Evolutionary conservation across 2,329 filamentous ascomycete species (phyloP).

Genomic region (Scedosporium boydii): DNA sequence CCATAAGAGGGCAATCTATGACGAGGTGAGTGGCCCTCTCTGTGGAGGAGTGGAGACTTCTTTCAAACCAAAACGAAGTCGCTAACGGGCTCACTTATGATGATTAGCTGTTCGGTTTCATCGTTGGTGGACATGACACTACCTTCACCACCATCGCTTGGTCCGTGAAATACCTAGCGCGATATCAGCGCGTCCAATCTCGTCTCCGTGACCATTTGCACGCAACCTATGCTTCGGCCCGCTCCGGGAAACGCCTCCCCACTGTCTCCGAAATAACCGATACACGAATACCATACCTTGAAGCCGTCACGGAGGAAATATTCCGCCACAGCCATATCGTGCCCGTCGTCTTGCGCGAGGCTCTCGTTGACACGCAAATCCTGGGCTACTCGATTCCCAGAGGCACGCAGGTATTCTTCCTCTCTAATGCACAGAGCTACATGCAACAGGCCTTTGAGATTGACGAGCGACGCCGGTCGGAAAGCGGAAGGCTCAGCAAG

Average conservation of each 20-base stretch:
- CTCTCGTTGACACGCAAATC: conserved; percentile 14
- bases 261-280: conserved; percentile 15
- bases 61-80: conserved; percentile 11
- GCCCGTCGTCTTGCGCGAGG: conserved; percentile 10
- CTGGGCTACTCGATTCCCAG: conserved; percentile 19
- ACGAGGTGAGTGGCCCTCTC: conserved; percentile 14
- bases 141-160: conserved; percentile 18
- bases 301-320: conserved; percentile 22
- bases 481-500: neutral
- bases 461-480: conserved; percentile 8
- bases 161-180: conserved; percentile 16
- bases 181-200: conserved; percentile 11
- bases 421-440: conserved; percentile 8
- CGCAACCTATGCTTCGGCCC: conserved; percentile 10
- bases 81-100: neutral
- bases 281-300: conserved; percentile 18
- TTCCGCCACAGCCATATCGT: conserved; percentile 14
- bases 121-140: conserved; percentile 23
- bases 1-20: conserved; percentile 16
- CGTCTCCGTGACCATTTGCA: conserved; percentile 14
- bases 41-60: no score
- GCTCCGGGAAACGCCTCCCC: conserved; percentile 13
- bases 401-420: conserved; percentile 14
- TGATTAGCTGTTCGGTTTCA: conserved; percentile 13
- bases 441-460: conserved; percentile 3